These are phyloP conservation scores for Pichia sp. DNA, from an alignment of 1,139 yeast genomes.

Conservation along the genomic window DNA sequence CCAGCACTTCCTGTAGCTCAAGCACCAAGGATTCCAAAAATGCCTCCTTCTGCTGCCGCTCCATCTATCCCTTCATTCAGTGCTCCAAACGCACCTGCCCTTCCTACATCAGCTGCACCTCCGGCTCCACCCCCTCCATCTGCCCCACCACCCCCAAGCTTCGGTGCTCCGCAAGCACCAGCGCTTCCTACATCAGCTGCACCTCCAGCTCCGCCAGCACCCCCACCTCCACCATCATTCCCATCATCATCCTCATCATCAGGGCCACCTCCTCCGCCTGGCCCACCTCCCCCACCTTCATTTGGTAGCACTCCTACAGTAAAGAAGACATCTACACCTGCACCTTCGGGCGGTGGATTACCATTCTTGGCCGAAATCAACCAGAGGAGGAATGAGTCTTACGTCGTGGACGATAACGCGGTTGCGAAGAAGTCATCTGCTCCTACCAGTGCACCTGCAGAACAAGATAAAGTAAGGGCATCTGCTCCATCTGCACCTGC, in stretches of 20 bases:
- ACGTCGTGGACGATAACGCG: slow-evolving; percentile 36
- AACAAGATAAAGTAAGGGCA: slow-evolving; percentile 11
- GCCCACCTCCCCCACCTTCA: slow-evolving; percentile 21
- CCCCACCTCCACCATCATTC: too few species aligned
- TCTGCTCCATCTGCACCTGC: slow-evolving; percentile 7
- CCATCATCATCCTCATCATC: neutral
- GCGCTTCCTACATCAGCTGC: too few species aligned
- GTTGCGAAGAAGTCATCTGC: slow-evolving; percentile 13
- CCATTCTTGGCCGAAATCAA: slow-evolving; percentile 57
- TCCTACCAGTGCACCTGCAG: slow-evolving; percentile 18
- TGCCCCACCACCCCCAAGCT: too few species aligned
- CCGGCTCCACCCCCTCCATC: too few species aligned
- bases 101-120: too few species aligned
- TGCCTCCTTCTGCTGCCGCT: slow-evolving; percentile 15
- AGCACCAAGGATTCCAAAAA: slow-evolving; percentile 16
- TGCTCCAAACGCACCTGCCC: too few species aligned
- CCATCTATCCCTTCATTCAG: slow-evolving; percentile 14
- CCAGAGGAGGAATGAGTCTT: slow-evolving; percentile 48
- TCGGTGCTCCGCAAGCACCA: too few species aligned
- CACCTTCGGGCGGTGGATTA: slow-evolving; percentile 31
- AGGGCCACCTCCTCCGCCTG: slow-evolving; percentile 5
- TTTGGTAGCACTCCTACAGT: slow-evolving; percentile 8
- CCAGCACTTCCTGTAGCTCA: slow-evolving; percentile 28
- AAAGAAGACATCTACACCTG: slow-evolving; percentile 16
- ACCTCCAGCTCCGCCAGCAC: too few species aligned